Evolutionary conservation across 2,329 filamentous ascomycete genomes (phyloP).

Genomic region (Coniochaeta sp.): DNA sequence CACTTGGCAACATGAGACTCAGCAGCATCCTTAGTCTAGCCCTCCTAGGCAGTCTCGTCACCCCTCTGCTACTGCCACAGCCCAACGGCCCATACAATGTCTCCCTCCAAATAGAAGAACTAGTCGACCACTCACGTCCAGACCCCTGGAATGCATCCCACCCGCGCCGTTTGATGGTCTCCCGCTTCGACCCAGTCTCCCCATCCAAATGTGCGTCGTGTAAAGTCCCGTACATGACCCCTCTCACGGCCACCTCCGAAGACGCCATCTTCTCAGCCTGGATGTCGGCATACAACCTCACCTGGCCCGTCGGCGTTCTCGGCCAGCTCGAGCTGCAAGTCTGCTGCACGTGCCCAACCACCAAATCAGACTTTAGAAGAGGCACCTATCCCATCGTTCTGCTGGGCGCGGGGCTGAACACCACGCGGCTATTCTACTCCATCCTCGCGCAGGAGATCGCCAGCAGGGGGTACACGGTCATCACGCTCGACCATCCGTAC

Average conservation of each 20-base stretch:
- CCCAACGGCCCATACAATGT: background rate
- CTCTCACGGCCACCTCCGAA: constrained; percentile 10
- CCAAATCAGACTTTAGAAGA: background rate
- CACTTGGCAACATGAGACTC: background rate
- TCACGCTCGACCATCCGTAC: constrained; percentile 8
- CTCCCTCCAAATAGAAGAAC: constrained; percentile 5
- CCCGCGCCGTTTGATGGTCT: constrained; percentile 15
- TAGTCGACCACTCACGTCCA: constrained; percentile 27
- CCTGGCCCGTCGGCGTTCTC: constrained; percentile 12
- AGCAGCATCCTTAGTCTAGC: background rate
- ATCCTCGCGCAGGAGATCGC: constrained; percentile 30
- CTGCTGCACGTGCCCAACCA: constrained; percentile 11
- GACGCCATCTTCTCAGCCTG: constrained; percentile 13
- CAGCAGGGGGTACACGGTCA: constrained; percentile 30
- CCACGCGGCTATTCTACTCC: constrained; percentile 27
- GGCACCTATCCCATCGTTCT: background rate
- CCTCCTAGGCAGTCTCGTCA: background rate
- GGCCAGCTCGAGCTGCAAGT: constrained; percentile 12
- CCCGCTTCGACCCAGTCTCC: constrained; percentile 13
- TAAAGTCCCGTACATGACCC: constrained; percentile 13
- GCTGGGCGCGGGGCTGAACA: background rate
- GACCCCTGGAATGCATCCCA: constrained; percentile 16
- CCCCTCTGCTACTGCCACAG: background rate
- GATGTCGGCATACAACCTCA: constrained; percentile 2
- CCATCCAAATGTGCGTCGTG: constrained; percentile 10